These are phyloP conservation scores for Nicotiana otophora DNA, from an alignment of 257 asterid species.

Conservation along the genomic window DNA sequence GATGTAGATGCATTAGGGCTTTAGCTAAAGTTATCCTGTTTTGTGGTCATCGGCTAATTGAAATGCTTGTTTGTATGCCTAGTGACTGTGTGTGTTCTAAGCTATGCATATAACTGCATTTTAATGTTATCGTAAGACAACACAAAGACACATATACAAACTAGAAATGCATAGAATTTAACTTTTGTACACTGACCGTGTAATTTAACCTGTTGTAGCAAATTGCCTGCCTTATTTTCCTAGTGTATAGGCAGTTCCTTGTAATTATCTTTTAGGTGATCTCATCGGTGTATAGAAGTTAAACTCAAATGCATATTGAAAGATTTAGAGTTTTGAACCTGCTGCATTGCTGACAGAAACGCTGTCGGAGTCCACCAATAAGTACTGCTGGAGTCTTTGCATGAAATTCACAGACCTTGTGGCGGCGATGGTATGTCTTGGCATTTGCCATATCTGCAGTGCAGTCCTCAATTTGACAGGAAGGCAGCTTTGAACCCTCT, in stretches of 20 bases:
- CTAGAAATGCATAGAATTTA: background rate
- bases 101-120: background rate
- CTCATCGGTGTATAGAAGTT: background rate
- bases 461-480: conserved; percentile 15
- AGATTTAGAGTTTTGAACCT: conserved; percentile 11
- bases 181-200: background rate
- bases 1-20: background rate
- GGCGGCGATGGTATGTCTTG: conserved; percentile 12
- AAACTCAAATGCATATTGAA: background rate
- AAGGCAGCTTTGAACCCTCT: conserved; percentile 40
- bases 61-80: background rate
- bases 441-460: background rate
- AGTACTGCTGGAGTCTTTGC: conserved; percentile 10
- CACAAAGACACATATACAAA: background rate
- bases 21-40: background rate
- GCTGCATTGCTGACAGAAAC: conserved; percentile 19
- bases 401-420: conserved; percentile 14
- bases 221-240: background rate
- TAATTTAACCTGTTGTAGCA: background rate
- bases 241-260: background rate
- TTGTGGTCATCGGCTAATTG: background rate
- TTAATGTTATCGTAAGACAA: background rate
- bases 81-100: background rate
- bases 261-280: background rate
- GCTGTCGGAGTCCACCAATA: background rate